Base-by-base conservation (phyloP, 2,329 filamentous ascomycete species). In the Alternaria triticina region DNA sequence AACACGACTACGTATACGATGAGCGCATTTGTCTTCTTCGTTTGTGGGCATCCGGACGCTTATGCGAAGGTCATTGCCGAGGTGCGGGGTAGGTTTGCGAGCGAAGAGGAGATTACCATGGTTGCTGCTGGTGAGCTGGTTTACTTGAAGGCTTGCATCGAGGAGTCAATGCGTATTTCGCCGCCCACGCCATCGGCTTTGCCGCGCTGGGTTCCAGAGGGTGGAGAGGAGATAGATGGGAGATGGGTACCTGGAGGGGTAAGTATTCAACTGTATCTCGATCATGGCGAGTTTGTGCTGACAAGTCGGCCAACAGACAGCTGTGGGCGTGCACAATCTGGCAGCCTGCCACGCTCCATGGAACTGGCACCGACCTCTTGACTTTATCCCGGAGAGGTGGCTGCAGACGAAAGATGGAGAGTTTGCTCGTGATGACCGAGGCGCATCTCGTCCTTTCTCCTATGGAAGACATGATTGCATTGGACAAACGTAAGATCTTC, bases 381-480 rank as follows among this genome's bases (percentile, higher is more conserved):
- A 57, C 7, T 57, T 57, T 17, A n/a, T 57, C 10, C 55, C 55
- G 2, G 55, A 57, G 55, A 57, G 55, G 30, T 57, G 45, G 55
- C 12, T 57, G n/a, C 45, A 57, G 45, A 57, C 45, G 15, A 57
- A 57, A 57, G 55, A 57, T 3, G 45, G 55, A 22, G 55, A 50
- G 22, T 57, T 57, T 36, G 28, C 45, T 50, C 17, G 45, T 4
- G 55, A 57, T 23, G 45, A 57, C n/a, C 55, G 55, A 12, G 55
- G 55, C 6, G 55, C 55, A 15, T 57, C 55, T 13, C 55, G 55
- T 12, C 55, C 55, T 22, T 57, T 57, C 30, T 57, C 55, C 9
- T 57, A 57, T 9, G 55, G 55, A 22, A 40, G 55, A 51, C 55
- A 58, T 51, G 55, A 58, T 44, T 58, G 45, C 11, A 58, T 58